These are phyloP conservation scores for Euphrasia confusa DNA, from an alignment of 257 asterid species.

Conservation along the genomic window DNA sequence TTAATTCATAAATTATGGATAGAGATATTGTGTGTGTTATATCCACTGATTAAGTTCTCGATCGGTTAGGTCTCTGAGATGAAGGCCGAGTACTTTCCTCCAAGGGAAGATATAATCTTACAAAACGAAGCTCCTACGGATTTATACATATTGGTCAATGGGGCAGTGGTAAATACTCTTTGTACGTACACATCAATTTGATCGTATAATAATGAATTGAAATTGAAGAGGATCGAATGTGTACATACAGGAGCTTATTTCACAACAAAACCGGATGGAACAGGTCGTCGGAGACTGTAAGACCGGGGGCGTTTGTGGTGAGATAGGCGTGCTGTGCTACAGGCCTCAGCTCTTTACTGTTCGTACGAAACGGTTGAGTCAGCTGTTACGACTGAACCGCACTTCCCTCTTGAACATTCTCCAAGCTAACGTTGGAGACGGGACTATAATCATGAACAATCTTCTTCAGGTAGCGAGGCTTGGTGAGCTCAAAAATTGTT, in stretches of 20 bases:
- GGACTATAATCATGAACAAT: conserved; percentile 78
- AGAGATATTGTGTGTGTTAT: too few relatives aligned
- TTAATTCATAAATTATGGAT: too few relatives aligned
- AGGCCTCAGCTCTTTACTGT: conserved; percentile 69
- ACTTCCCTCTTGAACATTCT: conserved; percentile 57
- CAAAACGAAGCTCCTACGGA: conserved; percentile 77
- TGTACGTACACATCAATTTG: too few relatives aligned
- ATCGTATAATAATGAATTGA: too few relatives aligned
- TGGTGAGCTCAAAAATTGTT: background rate
- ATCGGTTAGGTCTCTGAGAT: conserved; percentile 52
- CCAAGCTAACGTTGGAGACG: conserved; percentile 77
- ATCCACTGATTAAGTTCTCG: too few relatives aligned
- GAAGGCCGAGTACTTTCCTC: conserved; percentile 77
- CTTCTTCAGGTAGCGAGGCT: conserved; percentile 56
- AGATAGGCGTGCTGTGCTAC: conserved; percentile 74
- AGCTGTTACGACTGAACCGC: conserved; percentile 71
- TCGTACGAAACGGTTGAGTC: conserved; percentile 69
- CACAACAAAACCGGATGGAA: conserved; percentile 35
- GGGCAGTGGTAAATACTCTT: conserved; percentile 49
- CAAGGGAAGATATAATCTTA: conserved; percentile 64
- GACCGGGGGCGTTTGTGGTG: conserved; percentile 69
- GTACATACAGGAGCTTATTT: conserved; percentile 58
- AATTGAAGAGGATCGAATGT: background rate
- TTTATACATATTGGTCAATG: conserved; percentile 60
- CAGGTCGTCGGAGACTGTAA: conserved; percentile 52